Evolutionary conservation across 257 asterid species (phyloP).

Genomic region (Perilla frutescens): DNA sequence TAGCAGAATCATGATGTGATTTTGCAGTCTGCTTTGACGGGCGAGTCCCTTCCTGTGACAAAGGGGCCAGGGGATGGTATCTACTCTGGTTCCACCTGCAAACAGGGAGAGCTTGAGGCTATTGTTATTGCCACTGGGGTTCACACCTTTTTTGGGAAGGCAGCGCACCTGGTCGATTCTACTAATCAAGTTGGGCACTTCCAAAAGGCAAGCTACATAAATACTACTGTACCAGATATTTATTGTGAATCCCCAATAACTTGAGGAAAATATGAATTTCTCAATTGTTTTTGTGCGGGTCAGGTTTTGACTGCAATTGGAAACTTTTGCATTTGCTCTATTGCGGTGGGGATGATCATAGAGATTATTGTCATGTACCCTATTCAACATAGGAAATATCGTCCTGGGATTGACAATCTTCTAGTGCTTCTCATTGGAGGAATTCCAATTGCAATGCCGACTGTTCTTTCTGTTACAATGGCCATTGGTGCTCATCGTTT

Average conservation of each 20-base stretch:
- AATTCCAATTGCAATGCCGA: conserved; percentile 99
- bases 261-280: neutral
- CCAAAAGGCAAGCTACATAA: conserved; percentile 67
- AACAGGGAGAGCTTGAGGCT: conserved; percentile 95
- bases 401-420: conserved; percentile 98
- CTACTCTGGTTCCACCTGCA: conserved; percentile 98
- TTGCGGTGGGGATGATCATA: conserved; percentile 92
- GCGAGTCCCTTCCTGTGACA: conserved; percentile 96
- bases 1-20: conserved; percentile 14
- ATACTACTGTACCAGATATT: neutral
- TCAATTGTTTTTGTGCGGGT: conserved; percentile 11
- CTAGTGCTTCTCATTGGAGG: conserved; percentile 98
- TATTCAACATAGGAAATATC: conserved; percentile 83
- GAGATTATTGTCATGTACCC: conserved; percentile 97
- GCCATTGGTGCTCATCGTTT: conserved; percentile 98
- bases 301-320: conserved; percentile 98
- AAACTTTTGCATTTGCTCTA: conserved; percentile 96
- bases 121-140: conserved; percentile 95
- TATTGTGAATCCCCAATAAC: neutral
- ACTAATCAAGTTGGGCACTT: conserved; percentile 98
- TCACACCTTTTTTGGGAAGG: conserved; percentile 96
- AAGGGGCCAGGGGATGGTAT: conserved; percentile 97
- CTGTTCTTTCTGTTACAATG: conserved; percentile 97
- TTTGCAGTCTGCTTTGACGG: conserved; percentile 95
- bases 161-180: conserved; percentile 95